phyloP scores from a whole-genome alignment of 106 monocot genomes.

The Agapanthus africanus region DNA sequence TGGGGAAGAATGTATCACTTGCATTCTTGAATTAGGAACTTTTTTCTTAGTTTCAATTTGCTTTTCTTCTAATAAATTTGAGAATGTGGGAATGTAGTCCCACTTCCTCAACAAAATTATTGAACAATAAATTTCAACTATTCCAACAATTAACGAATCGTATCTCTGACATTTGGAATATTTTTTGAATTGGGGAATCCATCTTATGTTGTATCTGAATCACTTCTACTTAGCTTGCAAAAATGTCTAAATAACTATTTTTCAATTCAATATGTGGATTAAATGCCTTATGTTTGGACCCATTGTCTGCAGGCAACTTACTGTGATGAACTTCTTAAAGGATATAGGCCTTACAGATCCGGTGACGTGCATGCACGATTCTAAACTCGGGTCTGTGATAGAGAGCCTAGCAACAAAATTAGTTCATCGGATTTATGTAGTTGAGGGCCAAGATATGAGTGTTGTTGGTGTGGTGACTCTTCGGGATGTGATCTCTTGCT shows the following conservation, averaged over 20 bases:
- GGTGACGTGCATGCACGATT: slow-evolving; percentile 41
- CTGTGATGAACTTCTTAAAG: slow-evolving; percentile 70
- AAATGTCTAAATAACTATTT: neutral
- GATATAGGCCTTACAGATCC: slow-evolving; percentile 15
- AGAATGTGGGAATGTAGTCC: too few relatives aligned
- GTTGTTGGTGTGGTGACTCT: slow-evolving; percentile 75
- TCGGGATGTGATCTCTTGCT: slow-evolving; percentile 92
- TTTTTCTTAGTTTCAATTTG: too few relatives aligned
- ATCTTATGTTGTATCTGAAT: too few relatives aligned
- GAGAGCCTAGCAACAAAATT: slow-evolving; percentile 53
- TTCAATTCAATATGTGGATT: neutral
- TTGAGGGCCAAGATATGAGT: slow-evolving; percentile 27
- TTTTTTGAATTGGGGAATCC: too few relatives aligned
- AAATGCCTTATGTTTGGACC: neutral
- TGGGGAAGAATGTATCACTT: too few relatives aligned
- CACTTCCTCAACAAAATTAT: too few relatives aligned
- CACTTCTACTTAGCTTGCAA: too few relatives aligned
- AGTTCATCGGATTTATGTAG: slow-evolving; percentile 74
- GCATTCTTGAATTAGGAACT: too few relatives aligned
- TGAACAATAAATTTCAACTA: too few relatives aligned
- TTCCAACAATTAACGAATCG: too few relatives aligned
- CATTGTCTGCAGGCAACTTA: slow-evolving; percentile 50
- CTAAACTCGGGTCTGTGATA: slow-evolving; percentile 54
- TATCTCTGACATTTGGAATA: too few relatives aligned
- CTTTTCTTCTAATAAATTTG: too few relatives aligned